A percentile compares a stretch with the other conserved stretches of the same genome.
Evolutionary conservation across 1,139 yeast species (phyloP).

Genomic region (Magnusiomyces fungicola): DNA sequence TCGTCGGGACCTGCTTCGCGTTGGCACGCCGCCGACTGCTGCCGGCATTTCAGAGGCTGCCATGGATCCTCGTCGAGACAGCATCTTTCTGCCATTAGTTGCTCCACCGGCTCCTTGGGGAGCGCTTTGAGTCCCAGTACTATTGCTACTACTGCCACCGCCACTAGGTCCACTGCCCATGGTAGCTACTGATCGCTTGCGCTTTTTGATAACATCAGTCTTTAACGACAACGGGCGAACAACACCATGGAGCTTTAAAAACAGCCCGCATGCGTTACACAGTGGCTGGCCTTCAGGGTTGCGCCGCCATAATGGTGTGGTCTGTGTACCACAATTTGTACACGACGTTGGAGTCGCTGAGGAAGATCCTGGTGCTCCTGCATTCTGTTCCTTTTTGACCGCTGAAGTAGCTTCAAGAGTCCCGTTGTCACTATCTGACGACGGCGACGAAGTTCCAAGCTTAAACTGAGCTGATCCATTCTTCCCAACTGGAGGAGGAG

Average conservation of each 20-base stretch:
- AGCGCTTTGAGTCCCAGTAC: not conserved
- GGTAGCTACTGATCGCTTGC: slow-evolving; percentile 35
- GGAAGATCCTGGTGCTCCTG: slow-evolving; percentile 8
- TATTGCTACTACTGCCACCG: slow-evolving; percentile 5
- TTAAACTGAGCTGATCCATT: not conserved
- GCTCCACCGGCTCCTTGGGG: not conserved
- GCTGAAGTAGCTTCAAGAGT: not conserved
- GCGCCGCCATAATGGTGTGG: slow-evolving; percentile 93
- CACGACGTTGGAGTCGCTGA: slow-evolving; percentile 48
- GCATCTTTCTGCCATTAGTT: not conserved
- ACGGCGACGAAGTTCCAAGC: slow-evolving; percentile 13
- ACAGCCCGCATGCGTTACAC: slow-evolving; percentile 93
- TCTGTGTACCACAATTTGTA: slow-evolving; percentile 85
- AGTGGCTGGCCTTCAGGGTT: slow-evolving; percentile 88
- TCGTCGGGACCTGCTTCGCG: slow-evolving; percentile 14
- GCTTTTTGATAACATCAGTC: slow-evolving; percentile 85
- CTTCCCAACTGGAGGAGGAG: no score
- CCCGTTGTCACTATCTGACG: slow-evolving; percentile 8
- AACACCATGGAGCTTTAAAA: slow-evolving; percentile 85
- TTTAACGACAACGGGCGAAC: slow-evolving; percentile 85
- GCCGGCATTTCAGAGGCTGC: not conserved
- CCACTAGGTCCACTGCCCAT: slow-evolving; percentile 5
- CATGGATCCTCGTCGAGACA: not conserved
- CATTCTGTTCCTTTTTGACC: slow-evolving; percentile 3
- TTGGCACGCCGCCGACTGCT: not conserved